phyloP scores from a whole-genome alignment of 495 filamentous ascomycete genomes.

The Eremomyces bilateralis region DNA sequence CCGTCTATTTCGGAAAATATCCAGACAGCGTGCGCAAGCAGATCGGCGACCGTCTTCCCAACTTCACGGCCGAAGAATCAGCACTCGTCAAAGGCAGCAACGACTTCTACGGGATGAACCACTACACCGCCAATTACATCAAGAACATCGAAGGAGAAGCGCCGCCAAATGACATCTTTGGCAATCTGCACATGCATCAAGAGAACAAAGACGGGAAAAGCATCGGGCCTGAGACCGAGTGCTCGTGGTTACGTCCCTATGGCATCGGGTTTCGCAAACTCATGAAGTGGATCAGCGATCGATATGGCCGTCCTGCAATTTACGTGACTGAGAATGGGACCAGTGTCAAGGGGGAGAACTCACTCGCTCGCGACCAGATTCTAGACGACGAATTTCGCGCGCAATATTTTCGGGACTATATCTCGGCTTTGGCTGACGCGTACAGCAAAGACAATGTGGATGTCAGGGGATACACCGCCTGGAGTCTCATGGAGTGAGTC shows the following conservation, averaged over 20 bases:
- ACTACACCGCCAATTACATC: conserved; percentile 36
- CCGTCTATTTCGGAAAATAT: conserved; percentile 20
- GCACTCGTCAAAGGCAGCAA: conserved; percentile 23
- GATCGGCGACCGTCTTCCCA: conserved; percentile 18
- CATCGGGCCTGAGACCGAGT: conserved; percentile 57
- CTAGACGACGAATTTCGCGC: conserved; percentile 54
- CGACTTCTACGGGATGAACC: conserved; percentile 24
- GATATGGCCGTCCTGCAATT: conserved; percentile 51
- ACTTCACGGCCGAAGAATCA: conserved; percentile 18
- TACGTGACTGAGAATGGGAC: conserved; percentile 74
- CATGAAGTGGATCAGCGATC: conserved; percentile 56
- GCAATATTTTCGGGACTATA: conserved; percentile 53
- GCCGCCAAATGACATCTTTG: conserved; percentile 40
- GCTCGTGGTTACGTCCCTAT: conserved; percentile 50
- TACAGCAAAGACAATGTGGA: conserved; percentile 44
- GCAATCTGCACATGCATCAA: conserved; percentile 46
- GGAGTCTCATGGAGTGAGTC: conserved; percentile 50
- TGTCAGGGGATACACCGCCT: conserved; percentile 54
- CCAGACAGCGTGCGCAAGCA: conserved; percentile 21
- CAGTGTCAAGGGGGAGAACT: conserved; percentile 56
- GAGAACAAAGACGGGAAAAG: conserved; percentile 40
- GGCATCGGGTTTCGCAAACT: conserved; percentile 54
- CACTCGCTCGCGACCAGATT: conserved; percentile 42
- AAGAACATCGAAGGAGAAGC: conserved; percentile 39
- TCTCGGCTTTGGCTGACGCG: conserved; percentile 48